Percentiles rank a stretch among this genome's conserved stretches.
These are phyloP conservation scores for Anacardium occidentale DNA, from an alignment of 345 rosid genomes.

Conservation along the genomic window DNA sequence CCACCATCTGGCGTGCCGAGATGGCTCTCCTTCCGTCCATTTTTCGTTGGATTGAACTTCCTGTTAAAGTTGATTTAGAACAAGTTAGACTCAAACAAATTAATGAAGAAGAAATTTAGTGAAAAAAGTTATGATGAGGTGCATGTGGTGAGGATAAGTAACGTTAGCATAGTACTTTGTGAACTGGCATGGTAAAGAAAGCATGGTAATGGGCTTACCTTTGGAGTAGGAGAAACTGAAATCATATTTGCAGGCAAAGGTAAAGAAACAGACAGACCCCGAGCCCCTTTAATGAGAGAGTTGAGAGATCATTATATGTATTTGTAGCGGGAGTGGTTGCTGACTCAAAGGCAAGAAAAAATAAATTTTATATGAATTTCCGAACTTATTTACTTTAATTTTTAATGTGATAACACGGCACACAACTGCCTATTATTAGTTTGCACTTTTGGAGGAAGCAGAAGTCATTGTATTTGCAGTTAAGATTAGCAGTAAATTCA, in stretches of 20 bases:
- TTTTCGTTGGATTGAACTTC: conserved; percentile 45
- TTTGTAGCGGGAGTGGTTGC: conserved; percentile 22
- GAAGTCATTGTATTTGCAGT: neutral
- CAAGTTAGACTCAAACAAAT: neutral
- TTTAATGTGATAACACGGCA: neutral
- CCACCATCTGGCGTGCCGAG: conserved; percentile 95
- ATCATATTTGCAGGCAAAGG: conserved; percentile 42
- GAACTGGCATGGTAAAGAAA: neutral
- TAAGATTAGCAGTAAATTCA: neutral
- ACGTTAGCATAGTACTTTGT: too few species aligned
- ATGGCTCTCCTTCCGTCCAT: conserved; percentile 59
- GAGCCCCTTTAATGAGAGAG: conserved; percentile 11
- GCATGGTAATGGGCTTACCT: conserved; percentile 29
- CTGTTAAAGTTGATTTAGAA: conserved; percentile 26
- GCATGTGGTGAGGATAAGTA: too few species aligned
- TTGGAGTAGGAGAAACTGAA: conserved; percentile 48
- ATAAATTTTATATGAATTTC: neutral
- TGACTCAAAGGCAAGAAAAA: conserved; percentile 1
- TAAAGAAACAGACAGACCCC: neutral
- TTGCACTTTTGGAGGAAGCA: too few species aligned
- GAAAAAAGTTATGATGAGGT: neutral
- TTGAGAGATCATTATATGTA: conserved; percentile 15
- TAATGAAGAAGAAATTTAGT: neutral
- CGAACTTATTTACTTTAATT: neutral
- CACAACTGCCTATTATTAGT: too few species aligned